phyloP scores from a whole-genome alignment of 495 filamentous ascomycete genomes.

The Xylaria intraflava region DNA sequence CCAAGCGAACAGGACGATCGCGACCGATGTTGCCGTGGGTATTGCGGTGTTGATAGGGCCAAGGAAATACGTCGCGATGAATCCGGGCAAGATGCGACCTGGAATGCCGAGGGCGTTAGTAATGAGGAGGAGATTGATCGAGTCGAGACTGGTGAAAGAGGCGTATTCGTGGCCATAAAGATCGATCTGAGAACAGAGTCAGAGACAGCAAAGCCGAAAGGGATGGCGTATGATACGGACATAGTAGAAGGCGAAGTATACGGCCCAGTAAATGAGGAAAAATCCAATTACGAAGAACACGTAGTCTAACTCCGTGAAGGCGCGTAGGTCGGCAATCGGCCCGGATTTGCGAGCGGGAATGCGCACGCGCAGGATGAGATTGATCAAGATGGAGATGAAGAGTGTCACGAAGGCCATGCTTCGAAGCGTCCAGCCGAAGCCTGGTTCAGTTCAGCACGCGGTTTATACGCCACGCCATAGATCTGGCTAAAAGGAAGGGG shows the following conservation, averaged over 20 bases:
- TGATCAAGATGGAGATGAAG: conserved; percentile 13
- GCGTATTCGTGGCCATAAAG: conserved; percentile 30
- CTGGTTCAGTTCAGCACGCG: too few species aligned
- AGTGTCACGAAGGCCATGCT: conserved; percentile 29
- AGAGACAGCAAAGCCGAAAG: neutral
- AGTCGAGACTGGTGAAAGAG: conserved; percentile 23
- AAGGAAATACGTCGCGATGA: conserved; percentile 25
- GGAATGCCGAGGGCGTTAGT: conserved; percentile 30
- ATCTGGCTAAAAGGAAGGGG: too few species aligned
- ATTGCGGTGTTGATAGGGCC: conserved; percentile 30
- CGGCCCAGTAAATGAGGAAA: conserved; percentile 32
- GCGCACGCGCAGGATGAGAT: conserved; percentile 23
- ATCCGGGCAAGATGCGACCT: conserved; percentile 23
- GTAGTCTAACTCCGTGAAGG: conserved; percentile 31
- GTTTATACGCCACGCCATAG: too few species aligned
- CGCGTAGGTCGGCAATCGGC: conserved; percentile 29
- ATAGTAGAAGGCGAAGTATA: conserved; percentile 36
- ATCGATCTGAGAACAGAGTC: neutral
- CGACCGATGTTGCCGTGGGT: conserved; percentile 16
- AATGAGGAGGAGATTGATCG: conserved; percentile 32
- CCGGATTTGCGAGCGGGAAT: conserved; percentile 25
- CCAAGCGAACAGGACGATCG: conserved; percentile 26
- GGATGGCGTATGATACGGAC: conserved; percentile 3
- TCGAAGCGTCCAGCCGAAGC: conserved; percentile 30
- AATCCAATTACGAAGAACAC: conserved; percentile 25